Percentiles rank a stretch among this genome's conserved stretches.
Conservation (phyloP, 2,329 filamentous ascomycete genomes). For the Lachnellula subtilissima region DNA sequence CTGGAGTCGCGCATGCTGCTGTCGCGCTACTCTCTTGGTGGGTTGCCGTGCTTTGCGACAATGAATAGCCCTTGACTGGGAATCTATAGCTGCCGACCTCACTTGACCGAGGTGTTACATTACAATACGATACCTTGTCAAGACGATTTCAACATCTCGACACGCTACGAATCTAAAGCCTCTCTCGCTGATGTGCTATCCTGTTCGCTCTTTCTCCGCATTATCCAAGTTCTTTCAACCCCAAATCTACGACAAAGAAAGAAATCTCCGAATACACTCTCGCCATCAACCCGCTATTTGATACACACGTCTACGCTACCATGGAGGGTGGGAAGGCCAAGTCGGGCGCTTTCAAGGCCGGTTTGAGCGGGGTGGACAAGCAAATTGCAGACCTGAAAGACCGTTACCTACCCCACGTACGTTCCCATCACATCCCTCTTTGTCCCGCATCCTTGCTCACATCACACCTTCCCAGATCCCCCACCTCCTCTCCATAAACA, state of each 20-base stretch:
- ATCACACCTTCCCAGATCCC: constrained; percentile 18
- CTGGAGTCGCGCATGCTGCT: constrained; percentile 13
- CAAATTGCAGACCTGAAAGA: constrained; percentile 23
- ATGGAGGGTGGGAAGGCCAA: constrained; percentile 14
- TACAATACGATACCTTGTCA: constrained; percentile 5
- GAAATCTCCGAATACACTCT: constrained; percentile 2
- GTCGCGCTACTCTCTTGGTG: constrained; percentile 16
- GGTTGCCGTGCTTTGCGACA: constrained; percentile 20
- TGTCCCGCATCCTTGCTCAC: constrained; percentile 9
- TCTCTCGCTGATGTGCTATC: constrained; percentile 4
- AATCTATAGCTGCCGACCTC: constrained; percentile 9
- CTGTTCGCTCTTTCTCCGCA: neutral
- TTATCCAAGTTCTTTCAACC: neutral
- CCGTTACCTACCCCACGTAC: constrained; percentile 23
- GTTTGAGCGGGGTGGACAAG: constrained; percentile 17
- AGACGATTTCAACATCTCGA: neutral
- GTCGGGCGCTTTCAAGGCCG: constrained; percentile 7
- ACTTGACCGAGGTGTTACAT: neutral
- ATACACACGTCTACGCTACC: neutral
- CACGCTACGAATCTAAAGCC: neutral
- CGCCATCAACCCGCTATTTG: neutral
- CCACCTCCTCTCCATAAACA: constrained; percentile 27
- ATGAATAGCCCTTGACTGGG: constrained; percentile 24
- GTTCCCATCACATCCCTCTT: constrained; percentile 4
- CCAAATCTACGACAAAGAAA: neutral